These are phyloP conservation scores for Daucus carota DNA, from an alignment of 129 eudicot genomes.

Conservation along the genomic window DNA sequence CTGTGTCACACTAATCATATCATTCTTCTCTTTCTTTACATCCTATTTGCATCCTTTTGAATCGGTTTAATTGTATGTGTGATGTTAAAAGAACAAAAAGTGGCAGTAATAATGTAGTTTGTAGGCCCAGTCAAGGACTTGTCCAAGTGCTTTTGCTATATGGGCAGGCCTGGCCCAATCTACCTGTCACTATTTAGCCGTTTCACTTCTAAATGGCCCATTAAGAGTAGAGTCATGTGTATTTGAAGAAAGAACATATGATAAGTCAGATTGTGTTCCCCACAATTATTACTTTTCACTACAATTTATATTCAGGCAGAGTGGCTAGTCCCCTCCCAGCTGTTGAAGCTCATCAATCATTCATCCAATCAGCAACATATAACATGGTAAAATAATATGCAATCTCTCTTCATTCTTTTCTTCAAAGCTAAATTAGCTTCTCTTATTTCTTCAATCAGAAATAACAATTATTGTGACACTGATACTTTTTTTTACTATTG, in stretches of 20 bases:
- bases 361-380: neutral
- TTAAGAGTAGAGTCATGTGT: neutral
- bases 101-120: neutral
- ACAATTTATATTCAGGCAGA: neutral
- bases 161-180: neutral
- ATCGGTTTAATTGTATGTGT: neutral
- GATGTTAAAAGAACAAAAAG: neutral
- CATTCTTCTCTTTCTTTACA: neutral
- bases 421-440: neutral
- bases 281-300: neutral
- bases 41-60: neutral
- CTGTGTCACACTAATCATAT: neutral
- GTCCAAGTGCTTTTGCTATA: neutral
- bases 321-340: neutral
- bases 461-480: neutral
- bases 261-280: neutral
- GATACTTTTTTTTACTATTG: neutral
- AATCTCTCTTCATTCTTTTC: neutral
- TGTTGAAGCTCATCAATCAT: slow-evolving; percentile 3
- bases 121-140: slow-evolving; percentile 1
- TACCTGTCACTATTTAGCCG: neutral
- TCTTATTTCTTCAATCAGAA: neutral
- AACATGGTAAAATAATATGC: neutral
- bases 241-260: neutral
- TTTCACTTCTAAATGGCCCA: neutral